phyloP scores from a whole-genome alignment of 2,329 filamentous ascomycete species.

The Fusarium protoensiforme region DNA sequence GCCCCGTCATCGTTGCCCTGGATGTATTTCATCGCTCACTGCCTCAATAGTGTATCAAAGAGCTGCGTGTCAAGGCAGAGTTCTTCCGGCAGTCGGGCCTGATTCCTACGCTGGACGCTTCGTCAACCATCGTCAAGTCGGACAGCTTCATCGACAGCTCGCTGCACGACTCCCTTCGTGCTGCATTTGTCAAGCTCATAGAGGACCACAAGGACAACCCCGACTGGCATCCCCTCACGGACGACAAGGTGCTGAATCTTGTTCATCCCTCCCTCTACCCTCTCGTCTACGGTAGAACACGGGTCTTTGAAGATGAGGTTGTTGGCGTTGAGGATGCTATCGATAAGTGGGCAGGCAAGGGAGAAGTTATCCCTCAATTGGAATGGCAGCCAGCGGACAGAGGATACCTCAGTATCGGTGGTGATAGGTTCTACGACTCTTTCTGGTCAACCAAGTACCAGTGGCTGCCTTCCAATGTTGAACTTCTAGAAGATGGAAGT shows the following conservation, averaged over 20 bases:
- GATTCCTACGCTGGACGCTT: conserved; percentile 44
- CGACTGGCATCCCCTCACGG: conserved; percentile 26
- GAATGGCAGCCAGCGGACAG: conserved; percentile 46
- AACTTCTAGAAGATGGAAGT: conserved; percentile 50
- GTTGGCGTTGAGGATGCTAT: conserved; percentile 39
- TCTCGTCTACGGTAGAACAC: conserved; percentile 39
- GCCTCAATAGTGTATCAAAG: conserved; percentile 41
- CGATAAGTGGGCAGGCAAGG: conserved; percentile 34
- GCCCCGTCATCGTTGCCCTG: not conserved
- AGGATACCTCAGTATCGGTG: conserved; percentile 46
- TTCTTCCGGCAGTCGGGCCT: conserved; percentile 52
- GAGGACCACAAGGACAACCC: conserved; percentile 25
- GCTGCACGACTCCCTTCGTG: conserved; percentile 16
- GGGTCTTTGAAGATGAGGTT: conserved; percentile 49
- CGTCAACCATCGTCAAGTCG: conserved; percentile 34
- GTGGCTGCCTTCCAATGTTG: conserved; percentile 46
- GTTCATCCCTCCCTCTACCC: conserved; percentile 33
- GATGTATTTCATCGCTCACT: not conserved
- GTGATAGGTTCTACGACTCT: conserved; percentile 67
- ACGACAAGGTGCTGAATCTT: conserved; percentile 15
- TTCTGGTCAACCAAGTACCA: conserved; percentile 47
- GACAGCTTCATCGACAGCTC: conserved; percentile 22
- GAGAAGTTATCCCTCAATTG: conserved; percentile 21
- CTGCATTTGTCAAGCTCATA: conserved; percentile 30
- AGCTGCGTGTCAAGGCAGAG: conserved; percentile 59